Conservation (phyloP, 768 basidiomycete genomes). For the Macrolepiota albuminosa region DNA sequence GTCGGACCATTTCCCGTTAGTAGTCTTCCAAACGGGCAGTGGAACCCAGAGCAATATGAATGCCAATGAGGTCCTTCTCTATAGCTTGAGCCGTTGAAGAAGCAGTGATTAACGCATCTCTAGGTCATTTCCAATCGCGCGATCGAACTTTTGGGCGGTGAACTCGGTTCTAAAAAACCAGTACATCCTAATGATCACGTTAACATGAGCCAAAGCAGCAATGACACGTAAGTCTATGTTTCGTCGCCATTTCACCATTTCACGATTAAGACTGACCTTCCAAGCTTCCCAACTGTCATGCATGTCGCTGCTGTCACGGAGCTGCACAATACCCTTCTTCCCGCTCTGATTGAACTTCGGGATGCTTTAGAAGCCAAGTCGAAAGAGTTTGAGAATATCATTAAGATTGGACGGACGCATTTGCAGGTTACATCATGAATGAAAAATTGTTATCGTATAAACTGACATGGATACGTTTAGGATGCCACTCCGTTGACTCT, state of each 20-base stretch:
- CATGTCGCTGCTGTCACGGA: conserved; percentile 95
- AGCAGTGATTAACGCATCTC: background rate
- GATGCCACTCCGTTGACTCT: conserved; percentile 97
- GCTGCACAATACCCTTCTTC: conserved; percentile 72
- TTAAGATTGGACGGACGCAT: conserved; percentile 98
- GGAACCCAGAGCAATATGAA: conserved; percentile 99
- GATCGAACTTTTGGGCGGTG: conserved; percentile 93
- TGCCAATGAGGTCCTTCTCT: conserved; percentile 76
- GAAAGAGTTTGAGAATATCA: conserved; percentile 82
- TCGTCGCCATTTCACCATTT: background rate
- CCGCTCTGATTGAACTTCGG: conserved; percentile 79
- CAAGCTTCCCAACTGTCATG: conserved; percentile 98
- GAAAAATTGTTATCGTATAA: background rate
- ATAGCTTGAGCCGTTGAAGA: background rate
- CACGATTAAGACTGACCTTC: background rate
- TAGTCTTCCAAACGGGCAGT: conserved; percentile 98
- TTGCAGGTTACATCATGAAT: conserved; percentile 52
- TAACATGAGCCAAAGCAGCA: conserved; percentile 98
- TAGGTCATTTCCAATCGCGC: conserved; percentile 98
- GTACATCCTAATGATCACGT: conserved; percentile 99
- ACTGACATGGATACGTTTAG: conserved; percentile 30
- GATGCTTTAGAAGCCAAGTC: conserved; percentile 82
- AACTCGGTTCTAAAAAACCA: conserved; percentile 93
- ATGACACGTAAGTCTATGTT: conserved; percentile 76
- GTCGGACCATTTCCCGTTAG: conserved; percentile 93